phyloP scores from a whole-genome alignment of 768 basidiomycete species.

The Amanita muscaria region DNA sequence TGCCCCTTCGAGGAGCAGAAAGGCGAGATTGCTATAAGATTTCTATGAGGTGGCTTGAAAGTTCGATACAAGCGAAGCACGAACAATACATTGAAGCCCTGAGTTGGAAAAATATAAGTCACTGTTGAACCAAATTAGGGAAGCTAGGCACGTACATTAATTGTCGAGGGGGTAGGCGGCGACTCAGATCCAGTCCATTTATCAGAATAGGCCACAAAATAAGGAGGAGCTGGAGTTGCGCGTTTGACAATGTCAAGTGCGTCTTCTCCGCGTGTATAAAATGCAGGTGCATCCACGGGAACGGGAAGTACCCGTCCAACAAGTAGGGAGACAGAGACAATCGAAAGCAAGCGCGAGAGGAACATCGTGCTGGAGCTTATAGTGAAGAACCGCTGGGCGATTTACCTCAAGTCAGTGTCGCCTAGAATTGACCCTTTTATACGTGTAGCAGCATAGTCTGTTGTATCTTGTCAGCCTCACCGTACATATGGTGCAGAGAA shows the following conservation, averaged over 20 bases:
- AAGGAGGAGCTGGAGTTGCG: conserved; percentile 38
- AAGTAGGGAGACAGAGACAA: neutral
- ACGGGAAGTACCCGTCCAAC: neutral
- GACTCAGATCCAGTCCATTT: conserved; percentile 35
- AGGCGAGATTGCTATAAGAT: conserved; percentile 34
- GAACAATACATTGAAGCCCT: conserved; percentile 6
- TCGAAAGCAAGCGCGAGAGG: neutral
- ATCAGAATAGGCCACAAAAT: conserved; percentile 39
- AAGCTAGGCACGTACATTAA: conserved; percentile 16
- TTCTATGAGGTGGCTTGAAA: neutral
- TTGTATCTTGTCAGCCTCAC: too few species aligned
- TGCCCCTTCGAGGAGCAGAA: conserved; percentile 46
- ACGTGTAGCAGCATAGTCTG: too few species aligned
- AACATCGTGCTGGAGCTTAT: neutral
- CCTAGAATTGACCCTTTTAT: neutral
- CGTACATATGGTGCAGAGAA: too few species aligned
- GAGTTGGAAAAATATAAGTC: neutral
- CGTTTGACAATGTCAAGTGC: conserved; percentile 21
- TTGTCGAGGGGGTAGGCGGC: conserved; percentile 36
- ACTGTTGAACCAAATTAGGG: conserved; percentile 17
- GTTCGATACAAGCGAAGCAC: neutral
- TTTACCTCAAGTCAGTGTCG: neutral
- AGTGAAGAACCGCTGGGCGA: neutral
- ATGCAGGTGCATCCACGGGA: neutral
- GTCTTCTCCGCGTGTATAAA: too few species aligned